Evolutionary conservation across 306 rosid species (phyloP), one percentile per base, ranked within the genome.

Genomic region (Vachellia collinsii): DNA sequence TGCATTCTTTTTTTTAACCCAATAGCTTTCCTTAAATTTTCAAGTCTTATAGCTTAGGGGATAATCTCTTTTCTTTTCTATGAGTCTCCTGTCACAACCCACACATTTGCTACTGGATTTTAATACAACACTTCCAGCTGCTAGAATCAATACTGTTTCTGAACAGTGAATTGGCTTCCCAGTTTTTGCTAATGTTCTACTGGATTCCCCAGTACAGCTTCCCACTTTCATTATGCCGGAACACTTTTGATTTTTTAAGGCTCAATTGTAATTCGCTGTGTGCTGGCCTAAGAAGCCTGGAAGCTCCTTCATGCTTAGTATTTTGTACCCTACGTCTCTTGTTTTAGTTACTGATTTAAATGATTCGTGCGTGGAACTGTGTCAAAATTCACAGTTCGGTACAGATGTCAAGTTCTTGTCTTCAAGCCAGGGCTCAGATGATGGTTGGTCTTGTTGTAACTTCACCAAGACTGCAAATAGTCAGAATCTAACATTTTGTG

Each of bases 401-500:
- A 86, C 94, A 94, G 95, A 92, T 90, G 74, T 89, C 89, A 81
- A 87, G 89, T 89, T 89, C 91, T 92, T 88, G 90, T 89, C 94
- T 87, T 71, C 94, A 87, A 79, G 96, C 92, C 89, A 81, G 90
- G 93, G 86, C 88, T 87, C 91, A 92, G 97, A 92, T 94, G 97
- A 91, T 91, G 96, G 93, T 88, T 89, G 94, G 77, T 88, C 90
- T 89, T 87, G 91, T 94, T 92, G 92, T 91, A 88, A 89, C 91
- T 87, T 89, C 86, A 82, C 90, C 93, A 87, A 87, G 97, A 91
- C 90, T 90, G 92, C 92, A 89, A 90, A 91, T 92, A 87, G 98
- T 94, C 97, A 86, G 93, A 88, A 84, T 89, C 92, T 94, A 94
- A 91, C 94, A 85, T 94, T 92, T 89, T 93, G 87, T 96, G 97